Conservation (phyloP, 257 asterid genomes). For the Salvia miltiorrhiza region DNA sequence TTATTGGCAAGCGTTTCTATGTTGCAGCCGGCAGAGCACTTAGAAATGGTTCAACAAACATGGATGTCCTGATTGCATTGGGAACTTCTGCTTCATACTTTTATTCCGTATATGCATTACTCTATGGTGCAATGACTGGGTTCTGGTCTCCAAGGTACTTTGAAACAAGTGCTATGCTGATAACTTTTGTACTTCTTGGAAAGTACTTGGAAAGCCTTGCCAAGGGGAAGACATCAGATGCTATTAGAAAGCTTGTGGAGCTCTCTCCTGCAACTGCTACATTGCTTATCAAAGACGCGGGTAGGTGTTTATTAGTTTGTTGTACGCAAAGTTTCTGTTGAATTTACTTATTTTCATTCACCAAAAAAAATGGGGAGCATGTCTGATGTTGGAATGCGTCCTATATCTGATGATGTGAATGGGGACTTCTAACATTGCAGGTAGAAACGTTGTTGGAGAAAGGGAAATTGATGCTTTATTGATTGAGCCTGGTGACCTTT, state of each 20-base stretch:
- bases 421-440: constrained; percentile 34
- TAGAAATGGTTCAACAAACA: constrained; percentile 92
- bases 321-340: neutral
- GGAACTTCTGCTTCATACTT: constrained; percentile 98
- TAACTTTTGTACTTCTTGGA: constrained; percentile 91
- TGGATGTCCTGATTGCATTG: constrained; percentile 96
- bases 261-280: constrained; percentile 92
- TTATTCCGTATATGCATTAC: constrained; percentile 83
- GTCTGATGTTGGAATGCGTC: neutral
- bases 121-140: constrained; percentile 91
- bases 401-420: neutral
- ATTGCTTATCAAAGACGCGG: constrained; percentile 68
- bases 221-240: constrained; percentile 97
- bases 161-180: constrained; percentile 98
- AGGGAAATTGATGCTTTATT: constrained; percentile 89
- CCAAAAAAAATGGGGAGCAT: neutral
- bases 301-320: constrained; percentile 37
- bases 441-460: constrained; percentile 78
- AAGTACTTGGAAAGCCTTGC: constrained; percentile 94
- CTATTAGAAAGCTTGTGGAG: constrained; percentile 92
- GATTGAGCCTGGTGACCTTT: constrained; percentile 87
- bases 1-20: constrained; percentile 92
- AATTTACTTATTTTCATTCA: neutral
- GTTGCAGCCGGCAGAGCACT: constrained; percentile 98
- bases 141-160: constrained; percentile 92